These are phyloP conservation scores for Monosporozyma servazzii DNA, from an alignment of 805 yeast species.

Conservation along the genomic window DNA sequence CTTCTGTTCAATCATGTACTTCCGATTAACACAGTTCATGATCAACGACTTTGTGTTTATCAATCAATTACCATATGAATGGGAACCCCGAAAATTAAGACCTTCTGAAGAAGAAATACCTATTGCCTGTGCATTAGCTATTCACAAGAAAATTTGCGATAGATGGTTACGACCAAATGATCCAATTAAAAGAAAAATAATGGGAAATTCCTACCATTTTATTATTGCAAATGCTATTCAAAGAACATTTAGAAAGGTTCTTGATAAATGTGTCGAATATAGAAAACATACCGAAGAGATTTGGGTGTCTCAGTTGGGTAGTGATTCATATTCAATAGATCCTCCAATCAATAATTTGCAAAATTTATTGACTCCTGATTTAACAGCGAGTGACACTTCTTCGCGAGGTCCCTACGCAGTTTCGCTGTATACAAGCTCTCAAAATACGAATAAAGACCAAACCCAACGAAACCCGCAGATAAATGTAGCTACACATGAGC, in stretches of 20 bases:
- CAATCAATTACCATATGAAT: not conserved
- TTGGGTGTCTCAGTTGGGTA: constrained; percentile 7
- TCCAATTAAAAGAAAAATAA: constrained; percentile 2
- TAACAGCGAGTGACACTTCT: not conserved
- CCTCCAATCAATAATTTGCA: not conserved
- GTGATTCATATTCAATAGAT: not conserved
- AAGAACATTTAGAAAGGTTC: constrained; percentile 7
- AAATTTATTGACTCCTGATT: not conserved
- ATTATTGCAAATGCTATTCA: constrained; percentile 8
- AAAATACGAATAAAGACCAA: not conserved
- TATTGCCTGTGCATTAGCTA: constrained; percentile 2
- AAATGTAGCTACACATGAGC: not conserved
- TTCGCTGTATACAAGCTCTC: not conserved
- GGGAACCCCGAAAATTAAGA: constrained; percentile 7
- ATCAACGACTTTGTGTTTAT: constrained; percentile 1
- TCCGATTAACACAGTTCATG: constrained; percentile 3
- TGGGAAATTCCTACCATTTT: constrained; percentile 5
- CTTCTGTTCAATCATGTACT: constrained; percentile 4
- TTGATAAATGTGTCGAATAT: constrained; percentile 11
- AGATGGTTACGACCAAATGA: constrained; percentile 4
- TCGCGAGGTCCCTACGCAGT: not conserved
- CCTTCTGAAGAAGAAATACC: constrained; percentile 1
- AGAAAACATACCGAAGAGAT: constrained; percentile 11
- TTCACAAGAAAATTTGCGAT: constrained; percentile 6
- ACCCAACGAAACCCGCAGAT: not conserved